Conservation (phyloP, 352 stramenopile genomes). For the Phytophthora agathidicida region DNA sequence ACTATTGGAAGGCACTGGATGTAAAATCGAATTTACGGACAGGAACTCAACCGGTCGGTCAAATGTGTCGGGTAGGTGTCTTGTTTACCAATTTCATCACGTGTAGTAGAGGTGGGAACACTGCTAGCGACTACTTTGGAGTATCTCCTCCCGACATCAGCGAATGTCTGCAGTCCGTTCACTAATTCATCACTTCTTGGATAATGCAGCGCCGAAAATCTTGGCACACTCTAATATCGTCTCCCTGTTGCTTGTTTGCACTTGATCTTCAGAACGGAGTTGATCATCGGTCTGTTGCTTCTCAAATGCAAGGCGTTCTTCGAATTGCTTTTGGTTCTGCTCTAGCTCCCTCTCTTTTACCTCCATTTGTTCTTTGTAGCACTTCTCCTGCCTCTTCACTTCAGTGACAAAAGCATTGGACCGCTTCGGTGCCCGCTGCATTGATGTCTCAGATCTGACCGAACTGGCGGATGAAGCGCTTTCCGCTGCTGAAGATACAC, state of each 20-base stretch:
- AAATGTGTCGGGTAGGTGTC: too few relatives aligned
- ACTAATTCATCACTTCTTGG: neutral
- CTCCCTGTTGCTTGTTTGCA: neutral
- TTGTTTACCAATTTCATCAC: too few relatives aligned
- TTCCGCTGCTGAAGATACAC: too few relatives aligned
- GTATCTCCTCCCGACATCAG: neutral
- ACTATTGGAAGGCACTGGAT: too few relatives aligned
- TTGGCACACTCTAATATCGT: slow-evolving; percentile 1
- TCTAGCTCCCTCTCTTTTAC: neutral
- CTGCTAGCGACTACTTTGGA: too few relatives aligned
- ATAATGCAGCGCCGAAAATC: neutral
- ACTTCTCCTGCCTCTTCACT: neutral
- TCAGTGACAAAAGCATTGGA: neutral
- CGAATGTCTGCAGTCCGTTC: neutral
- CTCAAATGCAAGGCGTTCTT: neutral
- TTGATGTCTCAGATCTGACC: too few relatives aligned
- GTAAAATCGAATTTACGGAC: too few relatives aligned
- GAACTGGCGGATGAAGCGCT: too few relatives aligned
- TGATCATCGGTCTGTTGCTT: neutral
- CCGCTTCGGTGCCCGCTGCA: neutral
- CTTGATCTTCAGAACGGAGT: neutral
- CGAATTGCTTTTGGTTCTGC: neutral
- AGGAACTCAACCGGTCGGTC: too few relatives aligned
- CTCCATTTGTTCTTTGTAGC: neutral
- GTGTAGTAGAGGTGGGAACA: too few relatives aligned